phyloP scores from a whole-genome alignment of 2,329 filamentous ascomycete genomes.

The Colletotrichum australisinense region DNA sequence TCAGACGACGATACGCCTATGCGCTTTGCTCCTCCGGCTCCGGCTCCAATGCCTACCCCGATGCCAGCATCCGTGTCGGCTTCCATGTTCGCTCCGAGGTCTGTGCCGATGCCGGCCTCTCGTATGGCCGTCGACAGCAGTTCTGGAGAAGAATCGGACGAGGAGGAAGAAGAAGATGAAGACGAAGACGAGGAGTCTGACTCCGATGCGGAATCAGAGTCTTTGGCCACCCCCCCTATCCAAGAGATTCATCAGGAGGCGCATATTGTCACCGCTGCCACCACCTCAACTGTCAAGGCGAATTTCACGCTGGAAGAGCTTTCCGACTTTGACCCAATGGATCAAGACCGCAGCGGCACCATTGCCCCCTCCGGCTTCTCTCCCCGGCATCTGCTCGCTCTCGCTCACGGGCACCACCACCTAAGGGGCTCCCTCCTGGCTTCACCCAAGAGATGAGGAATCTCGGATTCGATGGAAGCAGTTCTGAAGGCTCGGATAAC shows the following conservation, averaged over 20 bases:
- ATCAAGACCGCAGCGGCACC: conserved; percentile 54
- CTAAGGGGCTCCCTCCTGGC: conserved; percentile 51
- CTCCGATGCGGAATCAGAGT: conserved; percentile 30
- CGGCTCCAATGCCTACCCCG: conserved; percentile 27
- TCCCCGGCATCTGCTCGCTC: conserved; percentile 54
- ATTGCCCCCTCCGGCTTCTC: conserved; percentile 58
- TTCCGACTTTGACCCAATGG: conserved; percentile 57
- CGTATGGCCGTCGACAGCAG: conserved; percentile 16
- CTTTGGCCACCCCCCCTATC: conserved; percentile 34
- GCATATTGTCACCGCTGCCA: conserved; percentile 21
- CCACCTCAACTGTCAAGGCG: conserved; percentile 10
- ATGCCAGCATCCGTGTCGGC: not conserved
- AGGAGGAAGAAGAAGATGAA: conserved; percentile 16
- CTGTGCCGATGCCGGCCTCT: not conserved
- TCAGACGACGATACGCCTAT: conserved; percentile 27
- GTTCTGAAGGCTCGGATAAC: conserved; percentile 47
- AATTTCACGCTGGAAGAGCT: conserved; percentile 57
- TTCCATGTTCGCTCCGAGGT: not conserved
- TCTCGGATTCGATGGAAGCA: conserved; percentile 52
- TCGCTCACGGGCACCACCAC: conserved; percentile 43
- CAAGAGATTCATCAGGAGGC: not conserved
- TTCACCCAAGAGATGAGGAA: conserved; percentile 58
- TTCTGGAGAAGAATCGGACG: conserved; percentile 26
- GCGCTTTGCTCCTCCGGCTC: conserved; percentile 2
- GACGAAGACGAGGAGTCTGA: conserved; percentile 39